Conservation (phyloP, 208 protist genomes). For the Wallacemonas sp. region DNA sequence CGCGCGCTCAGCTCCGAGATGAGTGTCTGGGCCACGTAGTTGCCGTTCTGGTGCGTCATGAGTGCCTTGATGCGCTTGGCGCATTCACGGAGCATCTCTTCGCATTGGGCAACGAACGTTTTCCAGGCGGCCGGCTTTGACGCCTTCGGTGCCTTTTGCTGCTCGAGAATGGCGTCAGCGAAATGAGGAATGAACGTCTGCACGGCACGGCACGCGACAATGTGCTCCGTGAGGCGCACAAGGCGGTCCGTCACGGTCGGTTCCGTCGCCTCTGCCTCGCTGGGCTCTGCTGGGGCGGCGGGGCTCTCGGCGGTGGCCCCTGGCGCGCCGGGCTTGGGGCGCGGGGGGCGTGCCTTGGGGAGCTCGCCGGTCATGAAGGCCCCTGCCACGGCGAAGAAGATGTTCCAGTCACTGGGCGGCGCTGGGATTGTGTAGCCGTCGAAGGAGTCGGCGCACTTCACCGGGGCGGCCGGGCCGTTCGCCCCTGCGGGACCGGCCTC, state of each 20-base stretch:
- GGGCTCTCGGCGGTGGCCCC: slow-evolving; percentile 4
- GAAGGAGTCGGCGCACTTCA: slow-evolving; percentile 13
- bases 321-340: not conserved
- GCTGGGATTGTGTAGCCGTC: slow-evolving; percentile 25
- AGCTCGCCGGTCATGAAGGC: slow-evolving; percentile 49
- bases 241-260: slow-evolving; percentile 32
- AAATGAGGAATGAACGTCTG: slow-evolving; percentile 75
- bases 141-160: slow-evolving; percentile 31
- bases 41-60: slow-evolving; percentile 51
- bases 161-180: slow-evolving; percentile 50
- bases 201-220: slow-evolving; percentile 64
- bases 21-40: slow-evolving; percentile 77
- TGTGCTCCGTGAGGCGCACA: slow-evolving; percentile 59
- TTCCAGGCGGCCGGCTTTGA: slow-evolving; percentile 20
- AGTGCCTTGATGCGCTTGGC: slow-evolving; percentile 28
- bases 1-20: slow-evolving; percentile 54
- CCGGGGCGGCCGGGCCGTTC: slow-evolving; percentile 3
- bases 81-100: slow-evolving; percentile 40
- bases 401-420: slow-evolving; percentile 43
- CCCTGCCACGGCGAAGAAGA: slow-evolving; percentile 63
- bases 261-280: slow-evolving; percentile 15
- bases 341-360: not conserved
- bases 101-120: slow-evolving; percentile 37
- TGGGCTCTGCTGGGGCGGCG: not conserved
- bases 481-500: slow-evolving; percentile 3